phyloP scores from a whole-genome alignment of 2,329 filamentous ascomycete genomes.

The Aspergillus sp. region DNA sequence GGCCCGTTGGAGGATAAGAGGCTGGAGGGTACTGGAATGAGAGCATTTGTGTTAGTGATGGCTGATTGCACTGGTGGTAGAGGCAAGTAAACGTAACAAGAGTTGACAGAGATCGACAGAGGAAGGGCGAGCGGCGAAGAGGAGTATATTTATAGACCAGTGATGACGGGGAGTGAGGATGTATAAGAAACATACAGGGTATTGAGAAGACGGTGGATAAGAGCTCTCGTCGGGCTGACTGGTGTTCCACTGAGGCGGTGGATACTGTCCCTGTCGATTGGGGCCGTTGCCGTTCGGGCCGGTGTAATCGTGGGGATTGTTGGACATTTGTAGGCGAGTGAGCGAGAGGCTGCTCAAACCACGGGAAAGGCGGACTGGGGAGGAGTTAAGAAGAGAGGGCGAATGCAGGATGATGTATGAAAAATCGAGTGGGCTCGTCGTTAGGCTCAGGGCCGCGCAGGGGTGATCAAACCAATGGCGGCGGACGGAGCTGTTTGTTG shows the following conservation, averaged over 20 bases:
- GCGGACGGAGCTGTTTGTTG: slow-evolving; percentile 11
- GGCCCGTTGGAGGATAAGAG: slow-evolving; percentile 36
- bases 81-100: slow-evolving; percentile 6
- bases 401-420: slow-evolving; percentile 36
- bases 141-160: slow-evolving; percentile 19
- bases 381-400: slow-evolving; percentile 26
- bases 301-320: slow-evolving; percentile 45
- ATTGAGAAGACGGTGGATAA: slow-evolving; percentile 34
- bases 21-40: slow-evolving; percentile 36
- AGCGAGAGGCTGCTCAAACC: slow-evolving; percentile 30
- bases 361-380: slow-evolving; percentile 26
- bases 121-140: slow-evolving; percentile 4
- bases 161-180: slow-evolving; percentile 5
- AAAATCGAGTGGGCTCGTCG: slow-evolving; percentile 24
- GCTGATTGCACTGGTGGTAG: not conserved
- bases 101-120: slow-evolving; percentile 4
- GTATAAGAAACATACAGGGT: slow-evolving; percentile 39
- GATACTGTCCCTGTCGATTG: slow-evolving; percentile 52
- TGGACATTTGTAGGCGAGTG: slow-evolving; percentile 44
- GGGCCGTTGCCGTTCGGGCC: slow-evolving; percentile 43
- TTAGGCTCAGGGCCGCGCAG: slow-evolving; percentile 23
- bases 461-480: slow-evolving; percentile 16
- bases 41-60: not conserved
- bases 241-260: slow-evolving; percentile 47
- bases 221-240: slow-evolving; percentile 44